Conservation (phyloP, 495 filamentous ascomycete genomes). For the Aspergillus nidulans region DNA sequence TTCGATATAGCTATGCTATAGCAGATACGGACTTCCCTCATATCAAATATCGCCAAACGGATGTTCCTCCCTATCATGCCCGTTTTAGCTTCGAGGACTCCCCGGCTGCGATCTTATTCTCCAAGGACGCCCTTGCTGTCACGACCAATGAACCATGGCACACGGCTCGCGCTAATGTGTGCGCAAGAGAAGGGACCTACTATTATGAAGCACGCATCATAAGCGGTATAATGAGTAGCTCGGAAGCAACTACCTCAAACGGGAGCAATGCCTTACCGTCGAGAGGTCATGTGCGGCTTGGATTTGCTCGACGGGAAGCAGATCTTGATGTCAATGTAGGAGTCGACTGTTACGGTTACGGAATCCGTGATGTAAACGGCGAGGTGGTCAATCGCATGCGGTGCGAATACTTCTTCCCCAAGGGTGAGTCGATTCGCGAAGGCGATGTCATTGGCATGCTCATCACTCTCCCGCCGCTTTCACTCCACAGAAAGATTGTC, state of each 20-base stretch:
- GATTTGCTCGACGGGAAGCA: constrained; percentile 86
- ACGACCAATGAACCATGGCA: constrained; percentile 45
- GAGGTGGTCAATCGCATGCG: constrained; percentile 93
- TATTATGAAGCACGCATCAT: constrained; percentile 94
- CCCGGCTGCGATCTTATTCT: constrained; percentile 58
- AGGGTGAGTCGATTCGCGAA: constrained; percentile 64
- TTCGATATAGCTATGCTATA: constrained; percentile 85
- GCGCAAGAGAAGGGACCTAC: constrained; percentile 82
- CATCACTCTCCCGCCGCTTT: constrained; percentile 80
- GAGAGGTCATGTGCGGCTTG: constrained; percentile 81
- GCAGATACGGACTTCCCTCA: constrained; percentile 81
- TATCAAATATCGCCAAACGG: constrained; percentile 84
- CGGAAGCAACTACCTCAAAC: constrained; percentile 21
- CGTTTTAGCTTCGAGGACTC: constrained; percentile 91
- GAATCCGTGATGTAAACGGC: constrained; percentile 79
- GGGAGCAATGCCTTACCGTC: constrained; percentile 30
- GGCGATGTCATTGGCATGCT: constrained; percentile 95
- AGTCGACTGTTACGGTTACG: constrained; percentile 95
- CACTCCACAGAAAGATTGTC: constrained; percentile 81
- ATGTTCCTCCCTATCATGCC: constrained; percentile 72
- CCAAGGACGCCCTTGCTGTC: constrained; percentile 37
- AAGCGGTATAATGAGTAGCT: constrained; percentile 51
- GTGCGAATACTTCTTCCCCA: constrained; percentile 78
- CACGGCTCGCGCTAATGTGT: constrained; percentile 73
- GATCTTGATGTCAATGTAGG: constrained; percentile 90